Base-by-base conservation (phyloP, 1,284 basidiomycete species). In the Pascua sp. region DNA sequence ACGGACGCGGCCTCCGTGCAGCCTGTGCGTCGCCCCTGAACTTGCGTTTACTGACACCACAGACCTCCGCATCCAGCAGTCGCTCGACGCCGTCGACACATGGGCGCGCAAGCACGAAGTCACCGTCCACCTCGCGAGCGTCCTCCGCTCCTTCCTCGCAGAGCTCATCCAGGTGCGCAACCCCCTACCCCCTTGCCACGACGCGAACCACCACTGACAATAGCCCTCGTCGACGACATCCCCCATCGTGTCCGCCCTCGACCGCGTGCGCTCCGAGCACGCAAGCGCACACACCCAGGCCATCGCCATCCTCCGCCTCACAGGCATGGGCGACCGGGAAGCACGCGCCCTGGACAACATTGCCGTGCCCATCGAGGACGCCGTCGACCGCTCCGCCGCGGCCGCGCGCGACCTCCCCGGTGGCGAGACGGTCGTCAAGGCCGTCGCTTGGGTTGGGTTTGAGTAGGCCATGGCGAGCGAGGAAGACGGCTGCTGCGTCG, bases 231-330 rank as follows among this genome's bases (percentile, higher is more conserved):
- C 47, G 8, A 49, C 47, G 11, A 39, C 40, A 11, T 49, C 47
- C 37, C 47, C 47, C 4, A 49, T 49, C 4, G 47, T 49, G 37
- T 49, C 47, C 11, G 47, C 47, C n/a, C 47, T 49, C 11, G 47
- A 49, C 47, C 47, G 47, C 16, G 47, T 49, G 8, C 47, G 47
- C 38, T 49, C 47, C 2, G 47, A 49, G 47, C 47, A 49, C 16
- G 24, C 11, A 16, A 39, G 38, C 9, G 47, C 38, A 5, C 47
- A 49, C 38, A 16, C 16, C 5, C 47, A 49, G 47, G 47, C 47
- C 5, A 37, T 49, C 38, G 47, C 47, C 37, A 49, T 49, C 16
- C 47, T 49, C 9, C 47, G 47, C 16, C 47, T 49, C 5, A 39
- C 47, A 5, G 47, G 47, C 36, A 16, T 49, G 38, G 38, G 38